Conservation (phyloP, 257 asterid genomes). For the Solanum commersonii region DNA sequence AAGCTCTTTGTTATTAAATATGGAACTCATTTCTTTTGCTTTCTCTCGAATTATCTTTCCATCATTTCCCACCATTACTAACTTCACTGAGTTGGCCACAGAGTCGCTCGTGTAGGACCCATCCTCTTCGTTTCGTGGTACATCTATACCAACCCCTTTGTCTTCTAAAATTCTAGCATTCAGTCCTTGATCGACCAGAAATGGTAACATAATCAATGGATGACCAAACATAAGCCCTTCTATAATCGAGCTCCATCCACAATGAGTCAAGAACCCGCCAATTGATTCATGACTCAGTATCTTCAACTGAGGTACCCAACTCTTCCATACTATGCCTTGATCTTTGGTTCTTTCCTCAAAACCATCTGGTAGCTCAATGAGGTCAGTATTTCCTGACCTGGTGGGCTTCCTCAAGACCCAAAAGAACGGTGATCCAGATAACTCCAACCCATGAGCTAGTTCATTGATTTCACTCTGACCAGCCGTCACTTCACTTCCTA, state of each 20-base stretch:
- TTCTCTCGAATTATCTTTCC: slow-evolving; percentile 7
- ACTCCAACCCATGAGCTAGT: slow-evolving; percentile 38
- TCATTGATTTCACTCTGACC: slow-evolving; percentile 14
- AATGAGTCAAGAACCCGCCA: slow-evolving; percentile 42
- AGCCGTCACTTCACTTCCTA: slow-evolving; percentile 34
- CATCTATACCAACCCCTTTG: slow-evolving; percentile 2
- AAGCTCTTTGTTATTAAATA: slow-evolving; percentile 12
- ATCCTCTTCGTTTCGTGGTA: slow-evolving; percentile 15
- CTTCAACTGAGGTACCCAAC: slow-evolving; percentile 39
- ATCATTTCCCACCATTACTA: slow-evolving; percentile 8
- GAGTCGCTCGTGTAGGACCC: slow-evolving; percentile 17
- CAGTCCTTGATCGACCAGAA: slow-evolving; percentile 15
- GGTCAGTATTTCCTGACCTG: background rate
- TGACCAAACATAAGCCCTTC: slow-evolving; percentile 26
- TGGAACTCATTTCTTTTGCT: slow-evolving; percentile 6
- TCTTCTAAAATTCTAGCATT: background rate
- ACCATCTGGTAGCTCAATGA: slow-evolving; percentile 16
- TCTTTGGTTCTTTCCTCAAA: slow-evolving; percentile 26
- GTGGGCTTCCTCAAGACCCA: slow-evolving; percentile 26
- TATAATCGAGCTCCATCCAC: slow-evolving; percentile 37
- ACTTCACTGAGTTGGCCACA: slow-evolving; percentile 18
- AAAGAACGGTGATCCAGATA: slow-evolving; percentile 27
- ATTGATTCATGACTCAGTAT: slow-evolving; percentile 39
- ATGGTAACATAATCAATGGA: slow-evolving; percentile 22
- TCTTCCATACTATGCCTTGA: slow-evolving; percentile 35